These are phyloP conservation scores for Exserohilum rostratum DNA, from an alignment of 2,329 filamentous ascomycete genomes.

Conservation along the genomic window DNA sequence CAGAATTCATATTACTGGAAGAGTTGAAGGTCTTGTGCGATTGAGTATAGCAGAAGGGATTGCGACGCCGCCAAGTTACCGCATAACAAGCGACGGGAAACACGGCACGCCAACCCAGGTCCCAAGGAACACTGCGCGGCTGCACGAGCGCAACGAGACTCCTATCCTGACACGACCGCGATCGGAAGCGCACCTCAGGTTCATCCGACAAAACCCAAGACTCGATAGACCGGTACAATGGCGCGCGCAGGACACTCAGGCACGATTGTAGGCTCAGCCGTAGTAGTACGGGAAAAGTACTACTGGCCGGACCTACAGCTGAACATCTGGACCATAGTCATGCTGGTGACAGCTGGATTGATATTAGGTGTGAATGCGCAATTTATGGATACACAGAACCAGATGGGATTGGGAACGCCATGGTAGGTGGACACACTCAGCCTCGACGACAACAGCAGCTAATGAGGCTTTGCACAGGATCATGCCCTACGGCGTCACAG, in stretches of 20 bases:
- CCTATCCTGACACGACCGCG: neutral
- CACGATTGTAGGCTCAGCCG: constrained; percentile 47
- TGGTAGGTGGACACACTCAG: constrained; percentile 56
- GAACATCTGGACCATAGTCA: constrained; percentile 69
- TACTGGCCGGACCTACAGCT: constrained; percentile 70
- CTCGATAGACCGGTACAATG: constrained; percentile 32
- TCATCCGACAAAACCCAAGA: neutral
- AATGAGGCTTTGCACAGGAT: constrained; percentile 55
- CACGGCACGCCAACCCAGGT: constrained; percentile 2
- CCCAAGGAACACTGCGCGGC: neutral
- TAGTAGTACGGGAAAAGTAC: constrained; percentile 60
- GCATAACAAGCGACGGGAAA: constrained; percentile 16
- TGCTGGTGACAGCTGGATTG: constrained; percentile 63
- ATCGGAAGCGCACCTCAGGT: neutral
- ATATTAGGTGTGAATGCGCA: constrained; percentile 66
- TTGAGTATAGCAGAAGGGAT: constrained; percentile 1
- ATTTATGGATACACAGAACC: constrained; percentile 64
- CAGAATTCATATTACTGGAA: neutral
- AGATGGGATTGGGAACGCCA: constrained; percentile 62
- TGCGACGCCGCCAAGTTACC: constrained; percentile 20
- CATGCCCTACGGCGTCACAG: constrained; percentile 67
- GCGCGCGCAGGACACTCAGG: constrained; percentile 42
- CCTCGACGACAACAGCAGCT: constrained; percentile 5
- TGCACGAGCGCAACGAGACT: neutral
- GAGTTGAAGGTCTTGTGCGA: neutral